Percentiles rank a stretch among this genome's conserved stretches.
Evolutionary conservation across 495 filamentous ascomycete genomes (phyloP).

Genomic region (Penicillium fimorum): DNA sequence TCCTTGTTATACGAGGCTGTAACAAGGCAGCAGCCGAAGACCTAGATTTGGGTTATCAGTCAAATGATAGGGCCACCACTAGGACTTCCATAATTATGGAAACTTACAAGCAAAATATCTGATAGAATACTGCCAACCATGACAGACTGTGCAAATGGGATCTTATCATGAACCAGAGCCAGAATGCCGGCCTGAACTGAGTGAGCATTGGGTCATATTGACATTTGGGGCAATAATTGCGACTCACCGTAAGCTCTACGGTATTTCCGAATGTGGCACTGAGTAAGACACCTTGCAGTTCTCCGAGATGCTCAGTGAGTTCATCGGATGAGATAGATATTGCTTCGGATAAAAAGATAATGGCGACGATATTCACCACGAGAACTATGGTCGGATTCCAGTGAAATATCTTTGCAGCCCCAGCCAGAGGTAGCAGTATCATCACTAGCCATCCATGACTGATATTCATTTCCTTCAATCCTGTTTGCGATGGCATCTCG

Average conservation of each 20-base stretch:
- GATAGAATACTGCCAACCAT: conserved; percentile 29
- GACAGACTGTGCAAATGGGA: conserved; percentile 24
- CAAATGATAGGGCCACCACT: not conserved
- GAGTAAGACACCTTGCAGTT: conserved; percentile 23
- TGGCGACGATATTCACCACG: conserved; percentile 22
- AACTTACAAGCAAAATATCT: conserved; percentile 38
- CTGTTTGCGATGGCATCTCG: conserved; percentile 6
- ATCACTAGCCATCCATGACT: conserved; percentile 4
- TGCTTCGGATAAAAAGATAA: conserved; percentile 21
- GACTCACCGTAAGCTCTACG: conserved; percentile 25
- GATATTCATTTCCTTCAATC: not conserved
- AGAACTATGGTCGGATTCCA: conserved; percentile 21
- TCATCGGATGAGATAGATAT: conserved; percentile 20
- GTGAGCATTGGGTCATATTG: not conserved
- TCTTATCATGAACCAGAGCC: conserved; percentile 18
- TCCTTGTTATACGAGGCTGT: conserved; percentile 20
- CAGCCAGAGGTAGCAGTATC: conserved; percentile 20
- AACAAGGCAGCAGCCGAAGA: conserved; percentile 24
- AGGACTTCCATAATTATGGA: not conserved
- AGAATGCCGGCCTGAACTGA: conserved; percentile 17
- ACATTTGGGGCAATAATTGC: not conserved
- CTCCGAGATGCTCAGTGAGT: conserved; percentile 18
- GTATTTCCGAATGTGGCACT: conserved; percentile 29
- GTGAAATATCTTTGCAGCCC: conserved; percentile 13
- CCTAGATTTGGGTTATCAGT: conserved; percentile 6